Evolutionary conservation across 2,329 filamentous ascomycete genomes (phyloP).

Genomic region (Endocalyx cinctus): DNA sequence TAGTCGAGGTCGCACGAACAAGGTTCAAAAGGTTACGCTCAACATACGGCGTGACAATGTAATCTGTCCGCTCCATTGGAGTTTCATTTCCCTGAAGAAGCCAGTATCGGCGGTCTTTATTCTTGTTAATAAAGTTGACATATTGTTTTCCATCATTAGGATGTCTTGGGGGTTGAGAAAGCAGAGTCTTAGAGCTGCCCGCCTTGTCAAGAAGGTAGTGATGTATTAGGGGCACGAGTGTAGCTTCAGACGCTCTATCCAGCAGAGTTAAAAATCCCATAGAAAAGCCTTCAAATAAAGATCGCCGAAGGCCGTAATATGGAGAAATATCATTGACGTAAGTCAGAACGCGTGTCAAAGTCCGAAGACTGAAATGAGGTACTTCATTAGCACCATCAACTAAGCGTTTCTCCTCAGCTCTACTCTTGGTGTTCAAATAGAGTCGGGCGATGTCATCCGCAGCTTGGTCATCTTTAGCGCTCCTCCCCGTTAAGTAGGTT

Average conservation of each 20-base stretch:
- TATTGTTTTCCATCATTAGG: conserved; percentile 74
- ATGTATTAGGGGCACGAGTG: conserved; percentile 74
- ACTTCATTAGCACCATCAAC: conserved; percentile 95
- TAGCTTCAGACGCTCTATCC: conserved; percentile 72
- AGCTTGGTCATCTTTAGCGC: conserved; percentile 66
- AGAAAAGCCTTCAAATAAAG: conserved; percentile 90
- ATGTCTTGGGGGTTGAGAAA: conserved; percentile 72
- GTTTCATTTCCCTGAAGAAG: conserved; percentile 68
- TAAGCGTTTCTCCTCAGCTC: conserved; percentile 76
- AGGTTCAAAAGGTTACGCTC: conserved; percentile 92
- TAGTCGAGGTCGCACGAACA: conserved; percentile 86
- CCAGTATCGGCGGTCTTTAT: conserved; percentile 75
- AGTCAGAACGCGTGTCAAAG: conserved; percentile 80
- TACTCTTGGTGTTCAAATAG: conserved; percentile 80
- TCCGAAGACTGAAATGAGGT: conserved; percentile 94
- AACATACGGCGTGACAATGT: conserved; percentile 95
- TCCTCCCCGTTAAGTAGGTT: conserved; percentile 73
- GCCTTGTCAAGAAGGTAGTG: conserved; percentile 72
- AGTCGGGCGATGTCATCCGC: conserved; percentile 78
- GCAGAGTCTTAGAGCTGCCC: conserved; percentile 64
- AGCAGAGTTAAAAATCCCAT: conserved; percentile 97
- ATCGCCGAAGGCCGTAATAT: conserved; percentile 77
- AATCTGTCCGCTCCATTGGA: conserved; percentile 73
- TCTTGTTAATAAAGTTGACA: conserved; percentile 68
- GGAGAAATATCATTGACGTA: conserved; percentile 84